Conservation (phyloP, 768 basidiomycete genomes). For the Podaxis sp. region DNA sequence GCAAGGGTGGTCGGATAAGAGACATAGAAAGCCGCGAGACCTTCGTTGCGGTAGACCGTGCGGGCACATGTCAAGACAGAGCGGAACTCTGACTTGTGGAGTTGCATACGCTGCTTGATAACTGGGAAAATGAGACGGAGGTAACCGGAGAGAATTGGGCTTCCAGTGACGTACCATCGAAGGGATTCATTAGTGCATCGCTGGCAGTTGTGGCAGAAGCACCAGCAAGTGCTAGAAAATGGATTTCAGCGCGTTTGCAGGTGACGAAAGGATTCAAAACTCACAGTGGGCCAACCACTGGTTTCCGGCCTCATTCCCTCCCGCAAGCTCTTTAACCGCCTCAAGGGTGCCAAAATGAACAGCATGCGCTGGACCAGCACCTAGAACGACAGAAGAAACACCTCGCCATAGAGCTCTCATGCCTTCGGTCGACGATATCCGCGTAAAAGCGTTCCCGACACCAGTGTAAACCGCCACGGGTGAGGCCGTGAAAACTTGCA, state of each 20-base stretch:
- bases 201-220: conserved; percentile 92
- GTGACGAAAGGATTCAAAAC: conserved; percentile 28
- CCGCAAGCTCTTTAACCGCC: conserved; percentile 88
- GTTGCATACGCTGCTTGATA: conserved; percentile 99
- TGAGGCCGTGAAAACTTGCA: conserved; percentile 94
- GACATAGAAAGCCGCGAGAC: conserved; percentile 90
- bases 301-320: conserved; percentile 78
- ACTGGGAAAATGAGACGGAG: conserved; percentile 49
- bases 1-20: conserved; percentile 98
- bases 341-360: conserved; percentile 97
- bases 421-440: conserved; percentile 94
- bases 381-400: conserved; percentile 92
- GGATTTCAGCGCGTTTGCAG: background rate
- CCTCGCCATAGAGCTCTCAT: conserved; percentile 91
- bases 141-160: conserved; percentile 16
- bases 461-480: conserved; percentile 86
- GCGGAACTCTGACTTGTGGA: conserved; percentile 90
- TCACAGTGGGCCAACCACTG: conserved; percentile 89
- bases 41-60: conserved; percentile 83
- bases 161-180: conserved; percentile 75
- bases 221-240: conserved; percentile 75
- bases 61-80: conserved; percentile 85
- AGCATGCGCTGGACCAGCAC: conserved; percentile 97
- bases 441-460: conserved; percentile 86
- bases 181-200: conserved; percentile 99